These are phyloP conservation scores for Lactifluus echinatus DNA, from an alignment of 768 basidiomycete genomes.

Conservation along the genomic window DNA sequence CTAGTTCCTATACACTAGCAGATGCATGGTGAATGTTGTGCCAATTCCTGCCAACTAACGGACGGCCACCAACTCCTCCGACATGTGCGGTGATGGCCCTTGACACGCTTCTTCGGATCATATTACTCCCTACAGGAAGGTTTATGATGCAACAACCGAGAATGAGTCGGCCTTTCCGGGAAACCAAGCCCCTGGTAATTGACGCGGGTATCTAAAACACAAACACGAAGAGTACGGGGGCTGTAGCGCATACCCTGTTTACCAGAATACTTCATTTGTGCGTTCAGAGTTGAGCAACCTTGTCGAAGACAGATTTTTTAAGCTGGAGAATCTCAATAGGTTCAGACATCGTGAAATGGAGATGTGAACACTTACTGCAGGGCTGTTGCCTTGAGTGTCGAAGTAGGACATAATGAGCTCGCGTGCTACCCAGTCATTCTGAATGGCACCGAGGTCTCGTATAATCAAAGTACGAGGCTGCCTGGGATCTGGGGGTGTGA, in stretches of 20 bases:
- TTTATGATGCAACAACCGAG: background rate
- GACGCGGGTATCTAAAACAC: background rate
- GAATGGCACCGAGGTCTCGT: constrained; percentile 63
- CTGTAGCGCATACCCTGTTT: background rate
- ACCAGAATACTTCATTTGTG: background rate
- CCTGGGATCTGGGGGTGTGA: constrained; percentile 44
- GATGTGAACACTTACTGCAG: constrained; percentile 45
- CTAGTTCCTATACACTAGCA: too few relatives aligned
- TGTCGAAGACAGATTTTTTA: constrained; percentile 41
- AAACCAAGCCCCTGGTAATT: background rate
- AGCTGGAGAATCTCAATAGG: constrained; percentile 30
- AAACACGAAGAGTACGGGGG: background rate
- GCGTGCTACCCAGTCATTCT: constrained; percentile 65
- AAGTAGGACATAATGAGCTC: constrained; percentile 72
- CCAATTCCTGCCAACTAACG: background rate
- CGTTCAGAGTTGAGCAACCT: constrained; percentile 12
- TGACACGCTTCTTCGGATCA: background rate
- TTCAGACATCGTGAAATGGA: background rate
- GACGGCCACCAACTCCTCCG: background rate
- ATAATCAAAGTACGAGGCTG: constrained; percentile 51
- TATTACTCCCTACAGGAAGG: background rate
- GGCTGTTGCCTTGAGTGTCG: constrained; percentile 60
- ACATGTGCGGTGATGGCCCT: background rate
- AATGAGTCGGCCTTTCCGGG: background rate
- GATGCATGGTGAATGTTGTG: too few relatives aligned